These are phyloP conservation scores for Phoma herbarum DNA, from an alignment of 2,329 filamentous ascomycete species.

Conservation along the genomic window DNA sequence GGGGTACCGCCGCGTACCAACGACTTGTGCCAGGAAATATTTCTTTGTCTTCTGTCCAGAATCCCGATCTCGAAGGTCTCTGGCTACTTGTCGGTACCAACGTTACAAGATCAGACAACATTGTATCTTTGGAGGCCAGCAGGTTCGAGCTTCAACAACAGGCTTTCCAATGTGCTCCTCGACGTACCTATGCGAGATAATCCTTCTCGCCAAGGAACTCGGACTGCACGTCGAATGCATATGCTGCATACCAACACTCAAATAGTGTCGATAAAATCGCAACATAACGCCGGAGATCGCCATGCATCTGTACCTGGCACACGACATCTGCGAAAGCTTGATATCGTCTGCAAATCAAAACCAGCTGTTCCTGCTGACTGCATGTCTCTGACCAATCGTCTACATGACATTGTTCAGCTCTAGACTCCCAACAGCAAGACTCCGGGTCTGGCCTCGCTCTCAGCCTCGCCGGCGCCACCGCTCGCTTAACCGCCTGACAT, in stretches of 20 bases:
- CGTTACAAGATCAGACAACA: not conserved
- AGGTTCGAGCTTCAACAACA: too few species aligned
- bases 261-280: too few species aligned
- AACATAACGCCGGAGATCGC: too few species aligned
- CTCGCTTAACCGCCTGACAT: constrained; percentile 2
- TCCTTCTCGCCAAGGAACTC: too few species aligned
- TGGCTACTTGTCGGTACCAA: constrained; percentile 1
- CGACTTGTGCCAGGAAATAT: not conserved
- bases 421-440: not conserved
- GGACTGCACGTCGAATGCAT: too few species aligned
- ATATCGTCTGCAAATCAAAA: not conserved
- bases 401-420: constrained; percentile 10
- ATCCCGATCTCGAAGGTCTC: not conserved
- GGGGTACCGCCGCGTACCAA: constrained; percentile 10
- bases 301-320: not conserved
- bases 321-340: not conserved
- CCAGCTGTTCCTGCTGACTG: not conserved
- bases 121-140: too few species aligned
- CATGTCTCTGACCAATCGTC: constrained; percentile 6
- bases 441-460: not conserved
- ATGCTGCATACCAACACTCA: too few species aligned
- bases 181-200: too few species aligned
- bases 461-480: constrained; percentile 3
- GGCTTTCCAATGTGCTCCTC: too few species aligned
- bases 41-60: not conserved